phyloP scores from a whole-genome alignment of 441 rosid genomes.

The Kokia cookei region DNA sequence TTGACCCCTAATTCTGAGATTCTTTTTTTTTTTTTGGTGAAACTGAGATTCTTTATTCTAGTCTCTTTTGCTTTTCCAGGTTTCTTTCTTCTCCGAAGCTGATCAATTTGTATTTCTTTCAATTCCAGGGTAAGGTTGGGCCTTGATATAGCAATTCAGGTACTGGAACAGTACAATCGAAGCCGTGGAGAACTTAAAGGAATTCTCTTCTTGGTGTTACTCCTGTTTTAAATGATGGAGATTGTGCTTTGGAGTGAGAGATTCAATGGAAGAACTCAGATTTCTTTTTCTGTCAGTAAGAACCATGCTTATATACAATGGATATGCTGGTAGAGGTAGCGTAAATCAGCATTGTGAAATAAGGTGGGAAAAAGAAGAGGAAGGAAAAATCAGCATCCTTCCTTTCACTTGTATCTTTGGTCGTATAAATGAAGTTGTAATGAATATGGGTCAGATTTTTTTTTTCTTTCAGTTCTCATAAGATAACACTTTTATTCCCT shows the following conservation, averaged over 20 bases:
- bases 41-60: neutral
- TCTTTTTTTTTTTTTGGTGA: no score
- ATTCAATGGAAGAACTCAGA: neutral
- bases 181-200: conserved; percentile 42
- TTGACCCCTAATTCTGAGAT: neutral
- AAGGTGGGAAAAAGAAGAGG: neutral
- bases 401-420: neutral
- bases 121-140: conserved; percentile 69
- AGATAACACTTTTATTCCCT: neutral
- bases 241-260: neutral
- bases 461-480: conserved; percentile 1
- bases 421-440: neutral
- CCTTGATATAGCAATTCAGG: conserved; percentile 96
- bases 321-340: neutral
- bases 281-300: neutral
- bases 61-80: neutral
- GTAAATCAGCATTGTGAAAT: neutral
- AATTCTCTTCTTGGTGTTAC: conserved; percentile 74
- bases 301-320: neutral
- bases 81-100: neutral
- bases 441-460: neutral
- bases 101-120: conserved; percentile 1
- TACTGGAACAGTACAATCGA: conserved; percentile 52
- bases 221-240: neutral
- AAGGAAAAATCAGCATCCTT: neutral